These are phyloP conservation scores for Verbena officinalis DNA, from an alignment of 257 asterid genomes.

Conservation along the genomic window DNA sequence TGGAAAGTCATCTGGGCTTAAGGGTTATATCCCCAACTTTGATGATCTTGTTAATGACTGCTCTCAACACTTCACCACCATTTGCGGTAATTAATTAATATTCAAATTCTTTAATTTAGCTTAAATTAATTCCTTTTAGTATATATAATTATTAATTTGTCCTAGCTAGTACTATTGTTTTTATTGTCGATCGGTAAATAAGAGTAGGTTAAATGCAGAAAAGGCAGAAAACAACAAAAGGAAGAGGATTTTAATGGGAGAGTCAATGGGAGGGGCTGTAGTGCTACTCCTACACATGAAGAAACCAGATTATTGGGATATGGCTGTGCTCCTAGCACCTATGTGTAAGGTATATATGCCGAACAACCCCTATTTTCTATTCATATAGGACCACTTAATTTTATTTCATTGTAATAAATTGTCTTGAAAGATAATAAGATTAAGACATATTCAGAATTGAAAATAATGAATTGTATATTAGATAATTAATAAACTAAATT, in stretches of 20 bases:
- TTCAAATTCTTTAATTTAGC: no score
- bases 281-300: constrained; percentile 56
- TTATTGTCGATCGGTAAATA: neutral
- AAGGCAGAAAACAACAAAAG: constrained; percentile 48
- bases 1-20: constrained; percentile 70
- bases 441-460: no score
- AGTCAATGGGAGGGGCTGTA: constrained; percentile 80
- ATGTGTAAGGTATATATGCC: constrained; percentile 69
- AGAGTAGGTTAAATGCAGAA: constrained; percentile 36
- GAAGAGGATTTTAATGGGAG: constrained; percentile 72
- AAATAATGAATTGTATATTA: no score
- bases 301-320: constrained; percentile 68
- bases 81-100: constrained; percentile 42
- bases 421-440: no score
- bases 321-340: constrained; percentile 67
- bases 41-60: constrained; percentile 55
- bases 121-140: no score
- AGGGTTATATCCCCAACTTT: constrained; percentile 44
- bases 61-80: constrained; percentile 49
- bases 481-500: no score
- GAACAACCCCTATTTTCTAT: no score
- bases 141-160: neutral
- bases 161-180: neutral
- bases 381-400: no score
- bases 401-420: no score